Evolutionary conservation across 441 rosid genomes (phyloP), one percentile per base, ranked within the genome.

Genomic region (Biscutella laevigata): DNA sequence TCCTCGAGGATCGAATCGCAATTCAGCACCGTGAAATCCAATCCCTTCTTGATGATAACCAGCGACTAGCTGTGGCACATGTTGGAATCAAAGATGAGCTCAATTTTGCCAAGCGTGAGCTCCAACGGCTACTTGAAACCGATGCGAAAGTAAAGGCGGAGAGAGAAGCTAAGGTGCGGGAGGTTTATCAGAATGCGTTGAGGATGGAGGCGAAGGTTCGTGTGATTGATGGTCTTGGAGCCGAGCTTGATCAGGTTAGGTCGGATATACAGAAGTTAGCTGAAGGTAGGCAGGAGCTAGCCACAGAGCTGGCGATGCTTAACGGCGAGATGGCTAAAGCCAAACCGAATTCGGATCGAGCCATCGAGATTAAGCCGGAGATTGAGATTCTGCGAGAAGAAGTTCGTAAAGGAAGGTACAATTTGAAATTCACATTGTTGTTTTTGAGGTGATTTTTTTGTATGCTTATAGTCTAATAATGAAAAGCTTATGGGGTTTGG

Each of bases 331-430:
- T 81, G 37, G 75, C 45, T 13, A 77, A 82, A 59, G 81, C 75
- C 0, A 76, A 58, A 64, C 64, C 61, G 13, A 83, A 84, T 32
- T 60, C 76, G 6, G 62, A 77, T 16, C 76, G 67, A 40, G 64
- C 77, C 2, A 29, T 45, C 4, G 72, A 33, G 45, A 14, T 74
- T 57, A 74, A 66, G 59, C 58, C 63, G 3, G 94, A 84, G 71
- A 74, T 84, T 33, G 79, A 83, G 51, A 30, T 47, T 47, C 15
- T 83, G 12, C 69, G 49, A 45, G 59, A 63, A 24, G 85, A 87
- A 67, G 71, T 78, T 72, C 71, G 77, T 24, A 79, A 64, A 70
- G 96, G 98, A 74, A 83, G 98, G 98, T 87, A 72, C 55, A 24
- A 7, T 0, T 41, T 30, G 32, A 21, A 11, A 9, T 20, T 41